These are phyloP conservation scores for Cordia subcordata DNA, from an alignment of 257 asterid genomes.

Conservation along the genomic window DNA sequence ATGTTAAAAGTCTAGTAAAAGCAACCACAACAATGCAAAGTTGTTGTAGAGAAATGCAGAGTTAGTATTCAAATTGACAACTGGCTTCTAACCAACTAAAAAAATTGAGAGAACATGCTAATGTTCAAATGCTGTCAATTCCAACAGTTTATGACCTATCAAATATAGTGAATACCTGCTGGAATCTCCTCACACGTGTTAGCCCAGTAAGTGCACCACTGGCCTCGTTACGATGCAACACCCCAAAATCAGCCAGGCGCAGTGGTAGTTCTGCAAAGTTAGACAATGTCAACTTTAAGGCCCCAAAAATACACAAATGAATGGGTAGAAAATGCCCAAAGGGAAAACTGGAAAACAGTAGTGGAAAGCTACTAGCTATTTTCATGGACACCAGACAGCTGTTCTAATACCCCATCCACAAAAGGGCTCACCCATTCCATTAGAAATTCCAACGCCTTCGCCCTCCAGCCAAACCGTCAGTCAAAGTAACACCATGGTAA, in stretches of 20 bases:
- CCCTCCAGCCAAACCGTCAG: too few species aligned
- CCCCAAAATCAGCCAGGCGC: constrained; percentile 97
- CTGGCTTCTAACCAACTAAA: too few species aligned
- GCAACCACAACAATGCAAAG: too few species aligned
- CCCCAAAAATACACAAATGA: neutral
- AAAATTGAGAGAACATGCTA: neutral
- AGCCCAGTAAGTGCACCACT: constrained; percentile 99
- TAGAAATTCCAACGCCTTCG: too few species aligned
- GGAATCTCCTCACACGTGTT: constrained; percentile 97
- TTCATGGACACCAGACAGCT: too few species aligned
- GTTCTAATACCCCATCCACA: too few species aligned
- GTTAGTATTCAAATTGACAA: neutral
- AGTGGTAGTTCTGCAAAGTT: constrained; percentile 79
- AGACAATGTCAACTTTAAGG: constrained; percentile 9
- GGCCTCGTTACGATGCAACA: constrained; percentile 93
- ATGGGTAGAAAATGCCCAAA: neutral
- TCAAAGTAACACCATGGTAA: too few species aligned
- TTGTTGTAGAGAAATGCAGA: too few species aligned
- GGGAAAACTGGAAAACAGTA: neutral
- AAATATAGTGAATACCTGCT: constrained; percentile 56
- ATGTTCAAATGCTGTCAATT: neutral
- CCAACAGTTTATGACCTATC: neutral
- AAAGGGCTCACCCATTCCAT: too few species aligned
- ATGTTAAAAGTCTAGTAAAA: too few species aligned
- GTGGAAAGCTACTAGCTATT: too few species aligned